Conservation (phyloP, 768 basidiomycete genomes). For the Collybia mongolica region DNA sequence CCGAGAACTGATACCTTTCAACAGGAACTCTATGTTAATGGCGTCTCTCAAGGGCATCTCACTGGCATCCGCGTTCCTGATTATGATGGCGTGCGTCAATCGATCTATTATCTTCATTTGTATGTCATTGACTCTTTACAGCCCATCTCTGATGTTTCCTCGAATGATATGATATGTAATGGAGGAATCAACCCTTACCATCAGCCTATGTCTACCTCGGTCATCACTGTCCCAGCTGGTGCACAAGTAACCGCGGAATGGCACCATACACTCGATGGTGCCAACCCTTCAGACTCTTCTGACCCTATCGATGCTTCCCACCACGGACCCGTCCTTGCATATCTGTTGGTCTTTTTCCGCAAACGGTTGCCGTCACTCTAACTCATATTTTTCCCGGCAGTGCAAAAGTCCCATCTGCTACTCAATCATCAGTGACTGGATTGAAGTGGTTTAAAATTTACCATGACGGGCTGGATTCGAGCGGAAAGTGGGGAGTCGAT, state of each 20-base stretch:
- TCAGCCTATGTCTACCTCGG: conserved; percentile 37
- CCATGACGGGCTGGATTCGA: conserved; percentile 36
- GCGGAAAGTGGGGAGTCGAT: conserved; percentile 45
- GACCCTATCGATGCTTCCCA: conserved; percentile 51
- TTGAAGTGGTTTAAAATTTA: conserved; percentile 53
- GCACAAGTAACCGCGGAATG: conserved; percentile 52
- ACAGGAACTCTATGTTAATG: conserved; percentile 49
- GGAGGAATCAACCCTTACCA: conserved; percentile 54
- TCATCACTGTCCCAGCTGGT: conserved; percentile 50
- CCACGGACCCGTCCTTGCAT: conserved; percentile 50
- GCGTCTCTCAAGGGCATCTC: conserved; percentile 40
- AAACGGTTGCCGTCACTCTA: neutral
- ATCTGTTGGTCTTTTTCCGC: conserved; percentile 33
- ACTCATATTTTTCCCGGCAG: conserved; percentile 21
- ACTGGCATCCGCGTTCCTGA: conserved; percentile 38
- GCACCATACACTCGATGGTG: conserved; percentile 44
- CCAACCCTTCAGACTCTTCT: conserved; percentile 32
- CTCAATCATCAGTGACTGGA: conserved; percentile 42
- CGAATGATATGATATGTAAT: conserved; percentile 55
- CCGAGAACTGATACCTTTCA: neutral
- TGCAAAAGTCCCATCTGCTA: conserved; percentile 42
- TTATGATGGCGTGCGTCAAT: conserved; percentile 33
- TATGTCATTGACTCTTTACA: conserved; percentile 13
- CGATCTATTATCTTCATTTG: neutral
- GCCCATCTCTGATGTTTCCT: conserved; percentile 56